phyloP scores from a whole-genome alignment of 805 yeast species.

The Brettanomyces custersianus region DNA sequence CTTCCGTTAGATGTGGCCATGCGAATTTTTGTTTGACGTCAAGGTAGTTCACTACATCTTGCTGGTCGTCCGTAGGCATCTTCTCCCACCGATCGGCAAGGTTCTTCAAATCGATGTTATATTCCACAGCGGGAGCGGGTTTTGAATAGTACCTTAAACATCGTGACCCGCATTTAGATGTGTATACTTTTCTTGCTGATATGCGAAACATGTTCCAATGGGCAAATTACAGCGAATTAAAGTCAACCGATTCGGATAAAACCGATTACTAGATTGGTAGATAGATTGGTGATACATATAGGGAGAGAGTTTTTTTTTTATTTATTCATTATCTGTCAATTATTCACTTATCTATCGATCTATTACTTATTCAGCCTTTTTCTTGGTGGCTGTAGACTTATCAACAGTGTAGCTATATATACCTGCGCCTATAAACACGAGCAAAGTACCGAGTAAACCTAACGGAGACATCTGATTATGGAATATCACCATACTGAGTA shows the following conservation, averaged over 20 bases:
- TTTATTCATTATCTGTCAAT: too few species aligned
- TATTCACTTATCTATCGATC: too few species aligned
- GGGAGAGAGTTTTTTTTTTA: too few species aligned
- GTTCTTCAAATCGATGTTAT: slow-evolving; percentile 23
- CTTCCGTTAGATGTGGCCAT: slow-evolving; percentile 32
- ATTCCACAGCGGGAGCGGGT: slow-evolving; percentile 19
- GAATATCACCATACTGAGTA: slow-evolving; percentile 47
- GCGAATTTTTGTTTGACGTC: slow-evolving; percentile 28
- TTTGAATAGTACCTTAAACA: too few species aligned
- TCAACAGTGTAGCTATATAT: slow-evolving; percentile 25
- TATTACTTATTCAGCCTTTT: background rate
- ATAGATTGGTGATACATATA: too few species aligned
- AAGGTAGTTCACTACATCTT: slow-evolving; percentile 27
- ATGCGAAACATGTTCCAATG: too few species aligned
- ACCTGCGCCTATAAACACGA: slow-evolving; percentile 50
- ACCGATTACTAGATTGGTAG: too few species aligned
- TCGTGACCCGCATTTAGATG: too few species aligned
- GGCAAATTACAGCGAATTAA: too few species aligned
- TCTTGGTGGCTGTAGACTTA: background rate
- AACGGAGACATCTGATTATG: slow-evolving; percentile 31
- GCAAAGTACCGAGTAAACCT: slow-evolving; percentile 36
- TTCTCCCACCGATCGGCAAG: slow-evolving; percentile 25
- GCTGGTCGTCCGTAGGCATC: slow-evolving; percentile 25
- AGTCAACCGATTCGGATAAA: too few species aligned
- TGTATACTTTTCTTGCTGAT: too few species aligned